A percentile compares a stretch with the other conserved stretches of the same genome.
These are phyloP conservation scores for Thuja plicata DNA, from an alignment of 83 land plant species.

Conservation along the genomic window DNA sequence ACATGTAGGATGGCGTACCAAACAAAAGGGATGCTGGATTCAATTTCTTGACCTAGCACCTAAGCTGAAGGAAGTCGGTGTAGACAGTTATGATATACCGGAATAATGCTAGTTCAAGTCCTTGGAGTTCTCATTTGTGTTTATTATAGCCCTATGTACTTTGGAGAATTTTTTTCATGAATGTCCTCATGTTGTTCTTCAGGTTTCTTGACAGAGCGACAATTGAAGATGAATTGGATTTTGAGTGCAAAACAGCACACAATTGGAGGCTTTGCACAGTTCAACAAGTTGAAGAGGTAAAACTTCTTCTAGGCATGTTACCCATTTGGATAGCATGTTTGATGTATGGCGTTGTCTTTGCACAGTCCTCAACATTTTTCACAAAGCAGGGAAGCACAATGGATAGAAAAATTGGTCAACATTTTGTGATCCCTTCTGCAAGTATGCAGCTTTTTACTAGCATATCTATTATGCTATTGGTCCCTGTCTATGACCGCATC, in stretches of 20 bases:
- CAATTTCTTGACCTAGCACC: not conserved
- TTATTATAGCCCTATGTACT: not conserved
- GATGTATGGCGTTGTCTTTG: constrained; percentile 29
- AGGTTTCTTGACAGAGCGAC: constrained; percentile 57
- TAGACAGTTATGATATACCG: not conserved
- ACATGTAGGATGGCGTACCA: not conserved
- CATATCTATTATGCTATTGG: constrained; percentile 15
- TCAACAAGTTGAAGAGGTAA: constrained; percentile 47
- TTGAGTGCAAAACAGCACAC: not conserved
- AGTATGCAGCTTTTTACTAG: not conserved
- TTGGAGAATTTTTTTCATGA: not conserved
- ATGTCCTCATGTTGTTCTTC: not conserved
- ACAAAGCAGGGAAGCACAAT: constrained; percentile 78
- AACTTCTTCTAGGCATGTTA: constrained; percentile 28
- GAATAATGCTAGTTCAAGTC: not conserved
- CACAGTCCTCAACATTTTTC: constrained; percentile 65
- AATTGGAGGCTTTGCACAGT: constrained; percentile 34
- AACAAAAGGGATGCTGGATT: not conserved
- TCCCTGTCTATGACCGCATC: constrained; percentile 34
- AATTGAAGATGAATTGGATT: constrained; percentile 7
- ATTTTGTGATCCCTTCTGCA: constrained; percentile 9
- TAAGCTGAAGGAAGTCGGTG: not conserved
- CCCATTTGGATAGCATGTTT: constrained; percentile 55
- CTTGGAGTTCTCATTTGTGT: not conserved
- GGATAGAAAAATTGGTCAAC: constrained; percentile 31